Percentiles rank a stretch among this genome's conserved stretches.
phyloP scores from a whole-genome alignment of 2,329 filamentous ascomycete genomes.

The Lojkania enalia region DNA sequence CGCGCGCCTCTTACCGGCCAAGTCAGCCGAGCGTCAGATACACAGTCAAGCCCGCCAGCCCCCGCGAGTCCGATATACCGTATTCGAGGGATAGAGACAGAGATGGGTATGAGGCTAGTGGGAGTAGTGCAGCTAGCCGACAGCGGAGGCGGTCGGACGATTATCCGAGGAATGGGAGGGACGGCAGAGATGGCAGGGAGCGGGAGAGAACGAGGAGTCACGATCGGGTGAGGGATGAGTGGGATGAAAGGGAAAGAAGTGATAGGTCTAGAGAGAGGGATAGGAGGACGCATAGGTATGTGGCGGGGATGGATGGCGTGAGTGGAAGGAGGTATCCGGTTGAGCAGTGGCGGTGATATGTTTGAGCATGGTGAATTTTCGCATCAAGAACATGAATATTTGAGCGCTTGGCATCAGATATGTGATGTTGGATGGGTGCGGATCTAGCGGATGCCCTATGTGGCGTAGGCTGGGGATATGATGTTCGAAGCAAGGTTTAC shows the following conservation, averaged over 20 bases:
- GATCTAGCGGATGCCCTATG: too few relatives aligned
- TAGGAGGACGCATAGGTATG: constrained; percentile 8
- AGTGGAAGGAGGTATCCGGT: constrained; percentile 10
- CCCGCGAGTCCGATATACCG: constrained; percentile 25
- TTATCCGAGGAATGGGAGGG: constrained; percentile 6
- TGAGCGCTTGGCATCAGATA: too few relatives aligned
- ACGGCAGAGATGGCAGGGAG: constrained; percentile 8
- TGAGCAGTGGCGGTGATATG: constrained; percentile 7
- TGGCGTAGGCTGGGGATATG: too few relatives aligned
- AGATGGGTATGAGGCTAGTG: constrained; percentile 6
- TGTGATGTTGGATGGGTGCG: too few relatives aligned
- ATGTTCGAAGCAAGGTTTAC: too few relatives aligned
- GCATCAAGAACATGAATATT: too few relatives aligned
- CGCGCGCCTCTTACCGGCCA: too few relatives aligned
- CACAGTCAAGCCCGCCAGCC: constrained; percentile 15
- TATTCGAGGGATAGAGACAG: constrained; percentile 17
- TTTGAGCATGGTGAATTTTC: too few relatives aligned
- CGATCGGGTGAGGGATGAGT: constrained; percentile 27
- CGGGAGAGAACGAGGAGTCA: constrained; percentile 30
- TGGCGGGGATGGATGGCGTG: constrained; percentile 7
- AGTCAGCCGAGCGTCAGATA: constrained; percentile 30
- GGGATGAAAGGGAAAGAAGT: constrained; percentile 16
- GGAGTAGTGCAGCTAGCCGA: constrained; percentile 4
- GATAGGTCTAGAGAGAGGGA: constrained; percentile 8
- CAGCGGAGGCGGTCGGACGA: constrained; percentile 16